These are phyloP conservation scores for Ulvella scutata DNA, from an alignment of 139 green algal genomes.

Conservation along the genomic window DNA sequence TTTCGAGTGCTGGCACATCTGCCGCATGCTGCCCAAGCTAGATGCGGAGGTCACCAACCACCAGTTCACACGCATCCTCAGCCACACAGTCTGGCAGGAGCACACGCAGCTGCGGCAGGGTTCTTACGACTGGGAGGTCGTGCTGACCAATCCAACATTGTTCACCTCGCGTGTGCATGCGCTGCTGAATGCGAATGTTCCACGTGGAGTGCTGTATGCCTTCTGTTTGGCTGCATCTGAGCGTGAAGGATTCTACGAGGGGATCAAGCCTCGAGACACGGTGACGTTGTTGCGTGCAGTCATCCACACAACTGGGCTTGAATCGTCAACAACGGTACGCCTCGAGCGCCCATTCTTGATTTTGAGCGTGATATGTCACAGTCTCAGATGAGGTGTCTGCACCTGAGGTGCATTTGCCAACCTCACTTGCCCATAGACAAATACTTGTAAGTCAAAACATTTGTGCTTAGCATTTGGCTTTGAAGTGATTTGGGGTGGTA, in stretches of 20 bases:
- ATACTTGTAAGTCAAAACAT: too few relatives aligned
- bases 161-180: background rate
- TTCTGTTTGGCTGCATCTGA: background rate
- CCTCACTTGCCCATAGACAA: too few relatives aligned
- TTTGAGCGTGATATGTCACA: too few relatives aligned
- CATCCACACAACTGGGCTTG: background rate
- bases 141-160: background rate
- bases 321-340: background rate
- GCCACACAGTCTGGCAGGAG: conserved; percentile 1
- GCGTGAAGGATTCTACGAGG: background rate
- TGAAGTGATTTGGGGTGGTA: too few relatives aligned
- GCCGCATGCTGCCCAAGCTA: background rate
- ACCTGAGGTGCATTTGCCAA: too few relatives aligned
- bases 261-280: background rate
- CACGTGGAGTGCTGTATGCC: background rate
- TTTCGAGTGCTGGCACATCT: conserved; percentile 1
- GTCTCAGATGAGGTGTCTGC: too few relatives aligned
- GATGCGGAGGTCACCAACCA: background rate
- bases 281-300: background rate
- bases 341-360: too few relatives aligned
- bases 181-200: background rate
- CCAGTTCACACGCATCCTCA: background rate
- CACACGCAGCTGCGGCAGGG: background rate
- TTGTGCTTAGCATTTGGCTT: too few relatives aligned
- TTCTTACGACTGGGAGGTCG: background rate